Evolutionary conservation across 2,329 filamentous ascomycete species (phyloP), one percentile per base, ranked within the genome.

Genomic region (Microsporum audouinii): DNA sequence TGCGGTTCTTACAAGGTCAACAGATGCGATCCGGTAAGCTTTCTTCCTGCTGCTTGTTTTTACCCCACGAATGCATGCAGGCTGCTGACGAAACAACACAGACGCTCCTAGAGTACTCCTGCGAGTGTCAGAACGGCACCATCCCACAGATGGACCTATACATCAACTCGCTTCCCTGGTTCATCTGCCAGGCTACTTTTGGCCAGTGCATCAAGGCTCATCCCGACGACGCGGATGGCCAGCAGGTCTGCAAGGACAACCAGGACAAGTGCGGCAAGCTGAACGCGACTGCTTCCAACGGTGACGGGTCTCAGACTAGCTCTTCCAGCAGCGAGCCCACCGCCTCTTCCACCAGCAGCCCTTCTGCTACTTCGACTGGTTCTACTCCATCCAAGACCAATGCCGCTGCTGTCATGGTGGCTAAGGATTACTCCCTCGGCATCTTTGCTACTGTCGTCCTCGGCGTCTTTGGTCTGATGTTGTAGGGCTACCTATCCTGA

Each of bases 151-250:
- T 85, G 66, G 71, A 75, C 63, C 73, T 77, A 66, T 88, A 85
- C 73, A 66, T 72, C 60, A 74, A 82, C 71, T 83, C 82, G 29
- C 74, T 88, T 57, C 83, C 84, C 47, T 83, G 77, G 72, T 84
- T 77, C 71, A 78, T 83, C 71, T 87, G 84, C 76, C 69, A 79
- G 67, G 73, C 73, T 64, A 81, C 78, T 73, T 82, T 72, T 68
- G 66, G 65, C 29, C 75, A 80, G 66, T 82, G 80, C 68, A 77
- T 80, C 62, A n/a, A 65, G 33, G 68, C 72, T 61, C 67, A 79
- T 67, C 72, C 77, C 66, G 72, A 79, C 63, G 73, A 81, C 63
- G 70, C 75, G 47, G 69, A 77, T 62, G 75, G 72, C 59, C 77
- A 81, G 66, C 66, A 72, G 59, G 63, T 71, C 57, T 87, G 85